Base-by-base conservation (phyloP, 441 rosid genomes). In the Populus hybrid region DNA sequence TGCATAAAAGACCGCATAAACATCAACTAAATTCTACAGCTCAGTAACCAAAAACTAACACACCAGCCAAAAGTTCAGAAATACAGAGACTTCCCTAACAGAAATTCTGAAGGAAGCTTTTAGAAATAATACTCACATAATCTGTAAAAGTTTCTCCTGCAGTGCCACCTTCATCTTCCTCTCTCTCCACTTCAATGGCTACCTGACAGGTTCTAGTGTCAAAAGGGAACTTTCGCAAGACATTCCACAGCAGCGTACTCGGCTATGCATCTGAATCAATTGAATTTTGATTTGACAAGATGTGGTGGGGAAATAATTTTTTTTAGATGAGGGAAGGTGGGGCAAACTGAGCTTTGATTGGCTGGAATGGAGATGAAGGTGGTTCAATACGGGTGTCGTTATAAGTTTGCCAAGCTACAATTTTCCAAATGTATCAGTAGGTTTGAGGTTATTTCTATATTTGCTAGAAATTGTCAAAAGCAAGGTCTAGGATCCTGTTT, bases 101-200 rank as follows among this genome's bases (percentile, higher is more conserved):
- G 10, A 73, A 74, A 74, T 53, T 50, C 64, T 26, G 66, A 40
- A 1, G 21, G 63, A 65, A 76, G 42, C 59, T 75, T 70, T 42
- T 70, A 73, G 78, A 79, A 38, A 79, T 21, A 71, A 64, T 23
- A 87, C 97, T 92, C 85, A 95, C 99, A 81, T 95, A 95, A 80
- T 95, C 99, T 42, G 91, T 94, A 81, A 95, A 95, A 61, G 99
- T 95, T 84, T 95, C 99, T 80, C 97, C 99, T 5, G 82, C 92
- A 38, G 82, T 84, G 76, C 99, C 99, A 78, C 99, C 99, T 89
- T 87, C 99, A 84, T 95, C 99, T 86, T 95, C 99, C 82, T 95
- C 99, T 61, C 94, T 88, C 88, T 95, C 99, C 83, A 95, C 98
- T 81, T 95, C 98, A 83, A 92, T 90, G 69, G 97, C 99, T 82